Evolutionary conservation across 2,329 filamentous ascomycete genomes (phyloP).

Genomic region (Sclerotinia trifoliorum): DNA sequence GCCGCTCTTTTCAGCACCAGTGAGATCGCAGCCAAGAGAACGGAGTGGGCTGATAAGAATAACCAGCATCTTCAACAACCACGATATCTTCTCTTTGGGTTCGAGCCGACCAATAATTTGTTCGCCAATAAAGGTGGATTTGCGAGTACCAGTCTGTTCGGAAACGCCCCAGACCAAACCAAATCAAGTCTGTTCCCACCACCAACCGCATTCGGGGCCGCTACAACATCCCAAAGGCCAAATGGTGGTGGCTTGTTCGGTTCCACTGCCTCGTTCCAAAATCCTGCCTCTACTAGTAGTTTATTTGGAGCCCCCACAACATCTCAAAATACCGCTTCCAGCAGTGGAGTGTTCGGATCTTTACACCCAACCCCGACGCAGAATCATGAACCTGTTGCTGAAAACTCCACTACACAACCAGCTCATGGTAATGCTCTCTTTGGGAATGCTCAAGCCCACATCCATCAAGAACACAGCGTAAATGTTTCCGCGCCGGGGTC

Average conservation of each 20-base stretch:
- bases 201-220: not conserved
- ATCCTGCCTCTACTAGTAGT: not conserved
- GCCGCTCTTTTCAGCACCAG: slow-evolving; percentile 30
- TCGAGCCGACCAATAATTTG: not conserved
- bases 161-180: not conserved
- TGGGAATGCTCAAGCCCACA: not conserved
- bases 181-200: slow-evolving; percentile 8
- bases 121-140: slow-evolving; percentile 12
- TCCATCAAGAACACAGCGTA: not conserved
- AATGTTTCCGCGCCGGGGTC: not conserved
- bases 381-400: not conserved
- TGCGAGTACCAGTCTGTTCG: not conserved
- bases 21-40: slow-evolving; percentile 43
- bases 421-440: not conserved
- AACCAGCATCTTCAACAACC: slow-evolving; percentile 39
- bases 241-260: not conserved
- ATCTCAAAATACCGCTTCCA: not conserved
- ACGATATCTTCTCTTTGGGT: slow-evolving; percentile 13
- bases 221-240: not conserved
- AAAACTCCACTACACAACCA: not conserved
- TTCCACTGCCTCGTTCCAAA: not conserved
- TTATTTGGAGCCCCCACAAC: not conserved
- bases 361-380: not conserved
- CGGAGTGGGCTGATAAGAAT: slow-evolving; percentile 28
- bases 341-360: not conserved